phyloP scores from a whole-genome alignment of 2,329 filamentous ascomycete species.

The Arthrobotrys entomopaga region DNA sequence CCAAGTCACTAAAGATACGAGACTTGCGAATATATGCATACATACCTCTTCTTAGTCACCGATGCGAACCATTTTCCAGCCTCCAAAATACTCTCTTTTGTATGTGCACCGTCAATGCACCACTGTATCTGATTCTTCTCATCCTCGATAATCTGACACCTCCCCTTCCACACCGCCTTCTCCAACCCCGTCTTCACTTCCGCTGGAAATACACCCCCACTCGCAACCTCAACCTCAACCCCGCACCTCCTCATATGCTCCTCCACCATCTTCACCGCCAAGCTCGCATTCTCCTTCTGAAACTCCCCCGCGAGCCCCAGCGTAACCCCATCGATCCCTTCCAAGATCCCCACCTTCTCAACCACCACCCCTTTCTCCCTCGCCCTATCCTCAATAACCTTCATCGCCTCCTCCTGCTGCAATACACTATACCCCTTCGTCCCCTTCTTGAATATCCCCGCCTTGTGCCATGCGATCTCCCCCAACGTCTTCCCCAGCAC shows the following conservation, averaged over 20 bases:
- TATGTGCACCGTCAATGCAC: conserved; percentile 90
- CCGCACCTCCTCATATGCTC: conserved; percentile 68
- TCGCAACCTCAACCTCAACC: conserved; percentile 61
- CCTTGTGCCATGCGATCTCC: conserved; percentile 91
- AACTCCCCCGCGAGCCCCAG: conserved; percentile 66
- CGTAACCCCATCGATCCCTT: conserved; percentile 59
- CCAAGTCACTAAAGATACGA: not conserved
- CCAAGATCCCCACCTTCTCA: conserved; percentile 62
- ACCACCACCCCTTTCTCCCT: conserved; percentile 67
- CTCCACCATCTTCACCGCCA: conserved; percentile 69
- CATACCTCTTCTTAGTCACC: conserved; percentile 32
- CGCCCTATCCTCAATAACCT: conserved; percentile 71
- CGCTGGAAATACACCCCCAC: conserved; percentile 65
- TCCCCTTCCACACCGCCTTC: conserved; percentile 75
- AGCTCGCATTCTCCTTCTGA: conserved; percentile 70
- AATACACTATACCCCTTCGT: conserved; percentile 72
- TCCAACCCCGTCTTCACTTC: conserved; percentile 74
- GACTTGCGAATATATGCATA: not conserved
- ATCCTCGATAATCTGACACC: conserved; percentile 76
- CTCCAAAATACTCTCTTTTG: conserved; percentile 80
- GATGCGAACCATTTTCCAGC: conserved; percentile 79
- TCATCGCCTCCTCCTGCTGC: conserved; percentile 68
- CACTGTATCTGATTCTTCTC: conserved; percentile 70
- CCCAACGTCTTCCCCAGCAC: conserved; percentile 82
- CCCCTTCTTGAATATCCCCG: conserved; percentile 80